Base-by-base conservation (phyloP, 768 basidiomycete species). In the Boletus sensibilis region DNA sequence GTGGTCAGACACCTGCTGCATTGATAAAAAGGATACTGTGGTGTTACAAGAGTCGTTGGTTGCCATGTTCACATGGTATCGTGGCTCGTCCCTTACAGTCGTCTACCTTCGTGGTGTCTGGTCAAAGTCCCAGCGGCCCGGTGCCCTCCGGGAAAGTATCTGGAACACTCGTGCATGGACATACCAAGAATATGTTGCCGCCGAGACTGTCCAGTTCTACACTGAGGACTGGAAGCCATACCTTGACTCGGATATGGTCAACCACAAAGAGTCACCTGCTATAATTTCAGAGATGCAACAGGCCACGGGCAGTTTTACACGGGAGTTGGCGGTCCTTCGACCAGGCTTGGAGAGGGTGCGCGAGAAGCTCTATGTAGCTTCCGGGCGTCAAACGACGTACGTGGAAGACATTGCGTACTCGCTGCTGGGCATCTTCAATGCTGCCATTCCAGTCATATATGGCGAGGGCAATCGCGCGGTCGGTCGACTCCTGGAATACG, bases 11-110 rank as follows among this genome's bases (percentile, higher is more conserved):
- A 56, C 48, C 3, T 50, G 49, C 38, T 50, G 49, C n/a, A 39
- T 50, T 6, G 38, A 50, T 18, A 38, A 39, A 20, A 14, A 16
- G 27, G 8, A 43, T 27, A 50, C 25, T 5, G 50, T 48, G 7
- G 40, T 55, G 18, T 20, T 64, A 18, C 40, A n/a, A 13, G 55
- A 61, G 33, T 64, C 64, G 1, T 34, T 62, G 3, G 18, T 38
- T 2, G 55, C 63, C 1, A 64, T 60, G 64, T 58, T 57, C 40
- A 21, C n/a, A 6, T 64, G 60, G 64, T 62, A 64, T 21, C 45
- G 21, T 54, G 16, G 21, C n/a, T n/a, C n/a, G n/a, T n/a, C n/a
- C n/a, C n/a, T n/a, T n/a, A n/a, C n/a, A n/a, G n/a, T n/a, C n/a
- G n/a, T n/a, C n/a, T n/a, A n/a, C n/a, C n/a, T n/a, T n/a, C n/a